Evolutionary conservation across 2,329 filamentous ascomycete genomes (phyloP), one percentile per base, ranked within the genome.

Genomic region (Colletotrichum sp.): DNA sequence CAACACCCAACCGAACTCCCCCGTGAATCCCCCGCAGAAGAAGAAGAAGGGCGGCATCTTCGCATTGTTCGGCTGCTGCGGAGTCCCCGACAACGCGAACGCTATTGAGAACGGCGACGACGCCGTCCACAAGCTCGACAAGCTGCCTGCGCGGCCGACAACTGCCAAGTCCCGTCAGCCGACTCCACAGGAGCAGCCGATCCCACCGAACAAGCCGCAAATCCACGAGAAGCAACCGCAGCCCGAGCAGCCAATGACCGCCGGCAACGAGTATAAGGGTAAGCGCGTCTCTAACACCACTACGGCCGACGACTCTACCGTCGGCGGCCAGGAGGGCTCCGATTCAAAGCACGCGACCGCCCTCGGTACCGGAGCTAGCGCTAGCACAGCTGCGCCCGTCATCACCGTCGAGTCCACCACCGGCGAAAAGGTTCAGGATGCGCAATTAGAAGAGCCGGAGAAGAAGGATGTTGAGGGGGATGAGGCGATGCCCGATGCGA

Each of bases 61-160:
- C 43, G 86, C 90, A 28, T 89, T 95, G 70, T 87, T 95, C 74
- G 91, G 89, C 76, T 95, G 93, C 85, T 95, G 93, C 82, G 89
- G 88, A 71, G 88, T 91, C 55, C 91, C 92, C 66, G 92, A 93
- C 77, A 88, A 90, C 77, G 88, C 89, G 18, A 89, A 91, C 77
- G 82, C 84, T 8, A 84, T 91, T 65, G 88, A 91, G 62, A 87
- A 86, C 72, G 88, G 88, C 68, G 88, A 90, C 74, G 87, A 78
- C 68, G 88, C 91, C 52, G 86, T 91, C 38, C 92, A 89, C 82
- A 91, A 91, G 85, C 85, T 92, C 78, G 86, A 92, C 79, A 91
- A 87, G 81, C 85, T 92, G 56, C 89, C 89, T 30, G 86, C 87
- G 68, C 85, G 90, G 66, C 90, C 90, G 58, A 84, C 88, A 38